phyloP scores from a whole-genome alignment of 2,329 filamentous ascomycete genomes.

The Epicoccum sorghinum region DNA sequence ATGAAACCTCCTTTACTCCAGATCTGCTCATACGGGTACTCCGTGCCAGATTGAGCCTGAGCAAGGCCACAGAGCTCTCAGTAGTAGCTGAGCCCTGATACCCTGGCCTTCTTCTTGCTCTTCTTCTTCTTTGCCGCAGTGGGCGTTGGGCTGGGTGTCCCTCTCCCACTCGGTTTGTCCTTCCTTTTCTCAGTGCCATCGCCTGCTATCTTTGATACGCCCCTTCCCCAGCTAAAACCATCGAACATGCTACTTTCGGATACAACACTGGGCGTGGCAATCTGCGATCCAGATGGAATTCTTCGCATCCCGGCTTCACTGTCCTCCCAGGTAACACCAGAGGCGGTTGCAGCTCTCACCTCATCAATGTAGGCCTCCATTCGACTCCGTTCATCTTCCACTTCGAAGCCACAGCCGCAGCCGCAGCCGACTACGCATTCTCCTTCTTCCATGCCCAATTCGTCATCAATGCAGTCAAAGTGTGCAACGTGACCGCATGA shows the following conservation, averaged over 20 bases:
- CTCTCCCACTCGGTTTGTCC: slow-evolving; percentile 18
- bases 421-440: slow-evolving; percentile 42
- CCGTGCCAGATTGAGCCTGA: not conserved
- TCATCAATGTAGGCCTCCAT: slow-evolving; percentile 41
- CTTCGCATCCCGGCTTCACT: slow-evolving; percentile 30
- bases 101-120: slow-evolving; percentile 32
- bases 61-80: slow-evolving; percentile 5
- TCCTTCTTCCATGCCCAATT: slow-evolving; percentile 30
- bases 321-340: slow-evolving; percentile 36
- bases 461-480: slow-evolving; percentile 43
- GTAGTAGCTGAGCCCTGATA: slow-evolving; percentile 39
- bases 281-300: slow-evolving; percentile 22
- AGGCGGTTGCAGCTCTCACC: slow-evolving; percentile 33
- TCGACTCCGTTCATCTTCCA: slow-evolving; percentile 29
- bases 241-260: slow-evolving; percentile 22
- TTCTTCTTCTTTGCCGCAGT: slow-evolving; percentile 29
- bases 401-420: slow-evolving; percentile 38
- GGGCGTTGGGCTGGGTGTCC: slow-evolving; percentile 18
- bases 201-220: slow-evolving; percentile 21
- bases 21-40: not conserved
- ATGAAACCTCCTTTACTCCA: not conserved
- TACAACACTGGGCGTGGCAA: slow-evolving; percentile 25
- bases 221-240: slow-evolving; percentile 26
- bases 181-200: slow-evolving; percentile 16
- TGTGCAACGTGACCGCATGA: slow-evolving; percentile 47